Evolutionary conservation across 2,329 filamentous ascomycete species (phyloP), one percentile per base, ranked within the genome.

Genomic region (Trichoderma afroharzianum): DNA sequence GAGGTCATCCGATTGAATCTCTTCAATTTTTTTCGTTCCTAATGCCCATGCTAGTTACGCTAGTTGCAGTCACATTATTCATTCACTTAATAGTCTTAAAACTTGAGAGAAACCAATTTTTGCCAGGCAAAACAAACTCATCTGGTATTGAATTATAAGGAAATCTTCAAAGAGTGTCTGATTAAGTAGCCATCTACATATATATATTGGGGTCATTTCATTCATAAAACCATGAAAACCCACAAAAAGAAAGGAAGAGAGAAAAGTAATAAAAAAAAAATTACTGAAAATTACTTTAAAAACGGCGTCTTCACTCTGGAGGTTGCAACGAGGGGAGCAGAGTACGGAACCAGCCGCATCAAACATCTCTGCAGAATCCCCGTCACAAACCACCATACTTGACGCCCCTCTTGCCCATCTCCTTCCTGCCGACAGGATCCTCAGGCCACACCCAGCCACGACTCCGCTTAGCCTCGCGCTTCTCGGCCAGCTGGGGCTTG

Each of bases 371-470:
- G 8, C 14, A 24, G 14, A 15, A 12, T 32, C 26, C 7, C 39
- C 24, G 15, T 47, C 36, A 71, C 33, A 72, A 43, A 1, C 76
- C 83, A 24, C 84, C 83, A 71, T 91, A 91, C 72, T 85, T 82
- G 47, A 91, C 88, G 18, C 89, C 89, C 71, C 89, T 84, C 83
- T 88, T 90, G 6, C 90, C 91, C 67, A 91, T 84, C 83, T 95
- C 92, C 82, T 92, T 90, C 76, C 91, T 85, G 9, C 90, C 90
- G 12, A 94, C 84, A 3, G 90, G 85, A 76, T 94, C 92, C 77
- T 94, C 91, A 1, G 92, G 92, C 82, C 90, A 87, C 1, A 93
- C 88, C 92, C 92, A 95, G 0, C 92, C 92, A 33, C 92, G 83
- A 3, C 88, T 85, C 26, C 91, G 82, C 87, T 94, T 94, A 24